phyloP scores from a whole-genome alignment of 1,139 yeast species.

The Taphrina deformans region DNA sequence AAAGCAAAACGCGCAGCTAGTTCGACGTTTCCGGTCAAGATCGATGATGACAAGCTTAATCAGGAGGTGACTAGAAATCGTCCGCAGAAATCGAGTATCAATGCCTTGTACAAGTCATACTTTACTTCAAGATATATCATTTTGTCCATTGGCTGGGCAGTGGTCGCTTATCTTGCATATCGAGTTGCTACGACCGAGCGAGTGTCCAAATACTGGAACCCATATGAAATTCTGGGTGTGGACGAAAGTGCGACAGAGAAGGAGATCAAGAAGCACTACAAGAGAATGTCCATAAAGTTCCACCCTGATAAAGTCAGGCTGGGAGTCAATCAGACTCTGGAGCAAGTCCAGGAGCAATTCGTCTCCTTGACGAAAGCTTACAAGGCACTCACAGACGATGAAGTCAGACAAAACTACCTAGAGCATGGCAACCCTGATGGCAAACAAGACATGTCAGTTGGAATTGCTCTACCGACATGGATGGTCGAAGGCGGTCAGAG shows the following conservation, averaged over 20 bases:
- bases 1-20: neutral
- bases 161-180: conserved; percentile 24
- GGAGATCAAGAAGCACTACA: conserved; percentile 77
- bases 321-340: conserved; percentile 61
- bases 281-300: conserved; percentile 79
- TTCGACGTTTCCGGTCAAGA: conserved; percentile 2
- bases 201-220: conserved; percentile 69
- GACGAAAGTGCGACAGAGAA: conserved; percentile 65
- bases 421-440: conserved; percentile 98
- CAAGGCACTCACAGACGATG: conserved; percentile 90
- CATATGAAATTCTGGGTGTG: conserved; percentile 81
- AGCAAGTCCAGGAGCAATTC: conserved; percentile 71
- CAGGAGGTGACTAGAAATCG: neutral
- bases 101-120: neutral
- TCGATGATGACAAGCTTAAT: conserved; percentile 1
- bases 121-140: conserved; percentile 6
- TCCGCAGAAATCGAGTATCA: conserved; percentile 16
- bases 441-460: conserved; percentile 90
- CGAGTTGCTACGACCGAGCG: conserved; percentile 7
- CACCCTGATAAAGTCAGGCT: conserved; percentile 85
- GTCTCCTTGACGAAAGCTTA: conserved; percentile 88
- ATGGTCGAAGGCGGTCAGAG: conserved; percentile 83
- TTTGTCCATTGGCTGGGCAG: conserved; percentile 32
- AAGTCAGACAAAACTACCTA: conserved; percentile 73
- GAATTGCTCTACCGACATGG: conserved; percentile 92